A percentile compares a stretch with the other conserved stretches of the same genome.
These are phyloP conservation scores for Bothia castanella DNA, from an alignment of 1,284 basidiomycete species.

Conservation along the genomic window DNA sequence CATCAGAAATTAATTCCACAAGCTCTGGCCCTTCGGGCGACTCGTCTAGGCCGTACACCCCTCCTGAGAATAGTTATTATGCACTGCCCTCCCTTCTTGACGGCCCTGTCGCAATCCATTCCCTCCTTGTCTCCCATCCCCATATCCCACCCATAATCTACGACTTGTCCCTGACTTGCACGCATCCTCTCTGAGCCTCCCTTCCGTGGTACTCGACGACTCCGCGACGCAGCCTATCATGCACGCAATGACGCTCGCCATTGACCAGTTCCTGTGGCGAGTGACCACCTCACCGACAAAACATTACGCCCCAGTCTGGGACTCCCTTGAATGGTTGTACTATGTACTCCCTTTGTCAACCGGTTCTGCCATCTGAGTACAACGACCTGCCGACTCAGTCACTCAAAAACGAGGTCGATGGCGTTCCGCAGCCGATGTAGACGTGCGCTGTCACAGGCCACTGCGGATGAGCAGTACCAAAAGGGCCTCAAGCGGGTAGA, in stretches of 20 bases:
- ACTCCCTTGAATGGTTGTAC: slow-evolving; percentile 38
- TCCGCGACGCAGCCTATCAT: slow-evolving; percentile 37
- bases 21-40: slow-evolving; percentile 17
- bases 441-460: slow-evolving; percentile 19
- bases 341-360: slow-evolving; percentile 36
- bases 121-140: slow-evolving; percentile 42
- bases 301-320: slow-evolving; percentile 35
- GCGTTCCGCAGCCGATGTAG: slow-evolving; percentile 43
- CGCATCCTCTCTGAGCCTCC: slow-evolving; percentile 28
- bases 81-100: slow-evolving; percentile 22
- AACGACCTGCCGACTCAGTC: slow-evolving; percentile 32
- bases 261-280: slow-evolving; percentile 35
- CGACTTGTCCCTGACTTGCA: slow-evolving; percentile 33
- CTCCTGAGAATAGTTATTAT: slow-evolving; percentile 32
- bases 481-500: slow-evolving; percentile 46
- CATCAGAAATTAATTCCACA: too few species aligned
- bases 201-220: slow-evolving; percentile 29
- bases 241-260: slow-evolving; percentile 28
- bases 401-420: slow-evolving; percentile 35
- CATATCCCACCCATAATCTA: slow-evolving; percentile 36
- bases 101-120: slow-evolving; percentile 39
- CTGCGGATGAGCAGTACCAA: slow-evolving; percentile 27
- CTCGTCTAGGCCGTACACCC: slow-evolving; percentile 35
- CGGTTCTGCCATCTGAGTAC: slow-evolving; percentile 40
- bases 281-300: slow-evolving; percentile 29